Evolutionary conservation across 1,139 yeast genomes (phyloP), one percentile per base, ranked within the genome.

Genomic region (Kazachstania sp.): DNA sequence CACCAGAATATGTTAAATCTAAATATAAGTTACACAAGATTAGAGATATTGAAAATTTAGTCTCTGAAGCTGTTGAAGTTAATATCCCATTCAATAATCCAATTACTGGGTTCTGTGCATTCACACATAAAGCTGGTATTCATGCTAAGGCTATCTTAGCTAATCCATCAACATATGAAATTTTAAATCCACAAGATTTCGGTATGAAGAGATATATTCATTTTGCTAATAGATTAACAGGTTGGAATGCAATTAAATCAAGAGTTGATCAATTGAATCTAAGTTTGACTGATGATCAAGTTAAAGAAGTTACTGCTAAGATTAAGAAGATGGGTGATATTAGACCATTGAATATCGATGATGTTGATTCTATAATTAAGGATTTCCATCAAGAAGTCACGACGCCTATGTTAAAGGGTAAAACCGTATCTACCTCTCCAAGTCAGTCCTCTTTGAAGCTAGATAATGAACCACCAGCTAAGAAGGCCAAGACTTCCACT

Each of bases 101-200:
- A 59, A 88, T 92, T 68, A 92, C 97, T 44, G 98, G 98, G 46
- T 92, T 90, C 83, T 92, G 97, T 75, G 98, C 98, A 47, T 92
- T 92, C 73, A 92, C 98, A 49, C 98, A 92, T 76, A 92, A 92
- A 78, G 98, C 98, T 49, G 98, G 98, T 73, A 90, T 92, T 65
- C 98, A 92, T 67, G 97, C 97, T 63, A 92, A 92, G 78, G 97
- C 97, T 51, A 92, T 92, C 62, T 79, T 92, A 60, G 98, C 98
- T 52, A 92, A 90, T 72, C 98, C 98, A 54, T 86, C 96, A 39
- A 92, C 97, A 38, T 92, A 92, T 69, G 98, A 92, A 75, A 92
- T 92, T 62, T 78, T 92, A 67, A 84, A 85, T 68, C 97, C 98
- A 53, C 73, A 85, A 32, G 97, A 90, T 71, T 90, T 90, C 66